A percentile compares a stretch with the other conserved stretches of the same genome.
Conservation (phyloP, 2,329 filamentous ascomycete genomes). For the Alternaria dauci region DNA sequence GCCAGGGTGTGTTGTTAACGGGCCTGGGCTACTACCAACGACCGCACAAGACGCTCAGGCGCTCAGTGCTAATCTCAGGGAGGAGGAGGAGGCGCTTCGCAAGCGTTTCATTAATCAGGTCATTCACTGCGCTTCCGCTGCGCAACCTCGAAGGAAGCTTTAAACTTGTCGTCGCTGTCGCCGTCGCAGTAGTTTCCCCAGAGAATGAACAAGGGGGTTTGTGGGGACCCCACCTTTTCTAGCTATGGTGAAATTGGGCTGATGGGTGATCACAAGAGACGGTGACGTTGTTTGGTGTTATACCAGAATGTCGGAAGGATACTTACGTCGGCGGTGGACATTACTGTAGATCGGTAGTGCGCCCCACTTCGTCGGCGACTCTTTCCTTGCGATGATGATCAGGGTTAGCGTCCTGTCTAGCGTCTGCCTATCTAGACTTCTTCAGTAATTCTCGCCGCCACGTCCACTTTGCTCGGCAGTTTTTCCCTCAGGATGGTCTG, state of each 20-base stretch:
- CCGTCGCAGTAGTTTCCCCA: conserved; percentile 3
- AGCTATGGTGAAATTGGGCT: neutral
- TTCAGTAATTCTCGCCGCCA: conserved; percentile 23
- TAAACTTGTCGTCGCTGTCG: neutral
- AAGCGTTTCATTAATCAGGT: conserved; percentile 99
- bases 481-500: conserved; percentile 13
- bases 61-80: conserved; percentile 86
- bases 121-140: conserved; percentile 1
- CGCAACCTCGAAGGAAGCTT: neutral
- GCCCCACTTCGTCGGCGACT: conserved; percentile 12
- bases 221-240: neutral
- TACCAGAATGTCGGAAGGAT: neutral
- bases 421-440: neutral
- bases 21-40: neutral
- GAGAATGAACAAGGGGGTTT: neutral
- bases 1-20: neutral
- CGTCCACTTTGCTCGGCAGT: conserved; percentile 7
- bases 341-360: conserved; percentile 1
- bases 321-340: conserved; percentile 7
- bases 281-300: neutral
- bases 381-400: conserved; percentile 5
- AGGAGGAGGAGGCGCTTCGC: conserved; percentile 96
- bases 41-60: neutral
- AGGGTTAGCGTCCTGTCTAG: neutral
- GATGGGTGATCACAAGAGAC: neutral